Percentiles rank a stretch among this genome's conserved stretches.
phyloP scores from a whole-genome alignment of 2,329 filamentous ascomycete species.

The Colletotrichum spaethianum region DNA sequence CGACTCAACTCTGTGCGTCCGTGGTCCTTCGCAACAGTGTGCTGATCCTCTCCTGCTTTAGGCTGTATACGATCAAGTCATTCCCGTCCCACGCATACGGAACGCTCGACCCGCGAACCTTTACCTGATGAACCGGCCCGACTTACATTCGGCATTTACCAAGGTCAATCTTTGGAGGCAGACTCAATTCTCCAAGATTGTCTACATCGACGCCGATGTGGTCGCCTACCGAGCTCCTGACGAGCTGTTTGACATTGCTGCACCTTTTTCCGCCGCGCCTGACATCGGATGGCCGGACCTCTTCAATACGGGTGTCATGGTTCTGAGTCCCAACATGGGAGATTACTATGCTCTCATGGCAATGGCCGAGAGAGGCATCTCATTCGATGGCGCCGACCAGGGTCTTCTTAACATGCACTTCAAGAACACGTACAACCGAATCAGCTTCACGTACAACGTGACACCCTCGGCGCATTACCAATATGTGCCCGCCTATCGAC shows the following conservation, averaged over 20 bases:
- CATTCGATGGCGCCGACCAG: constrained; percentile 97
- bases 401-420: constrained; percentile 97
- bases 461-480: constrained; percentile 98
- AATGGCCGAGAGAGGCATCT: constrained; percentile 88
- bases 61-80: constrained; percentile 89
- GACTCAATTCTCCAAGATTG: constrained; percentile 89
- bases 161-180: constrained; percentile 97
- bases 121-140: constrained; percentile 90
- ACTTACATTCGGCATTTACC: constrained; percentile 93
- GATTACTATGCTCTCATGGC: constrained; percentile 89
- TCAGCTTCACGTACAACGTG: constrained; percentile 97
- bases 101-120: constrained; percentile 87
- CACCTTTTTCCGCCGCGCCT: constrained; percentile 80
- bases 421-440: constrained; percentile 83
- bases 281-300: constrained; percentile 98
- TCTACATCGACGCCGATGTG: constrained; percentile 95
- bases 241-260: constrained; percentile 82
- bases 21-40: background rate
- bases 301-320: constrained; percentile 99
- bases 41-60: constrained; percentile 52
- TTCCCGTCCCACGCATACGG: constrained; percentile 84
- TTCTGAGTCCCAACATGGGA: constrained; percentile 85
- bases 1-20: background rate
- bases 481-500: constrained; percentile 93
- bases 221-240: constrained; percentile 93